Conservation (phyloP, 2,329 filamentous ascomycete species). For the Colletotrichum destructivum region DNA sequence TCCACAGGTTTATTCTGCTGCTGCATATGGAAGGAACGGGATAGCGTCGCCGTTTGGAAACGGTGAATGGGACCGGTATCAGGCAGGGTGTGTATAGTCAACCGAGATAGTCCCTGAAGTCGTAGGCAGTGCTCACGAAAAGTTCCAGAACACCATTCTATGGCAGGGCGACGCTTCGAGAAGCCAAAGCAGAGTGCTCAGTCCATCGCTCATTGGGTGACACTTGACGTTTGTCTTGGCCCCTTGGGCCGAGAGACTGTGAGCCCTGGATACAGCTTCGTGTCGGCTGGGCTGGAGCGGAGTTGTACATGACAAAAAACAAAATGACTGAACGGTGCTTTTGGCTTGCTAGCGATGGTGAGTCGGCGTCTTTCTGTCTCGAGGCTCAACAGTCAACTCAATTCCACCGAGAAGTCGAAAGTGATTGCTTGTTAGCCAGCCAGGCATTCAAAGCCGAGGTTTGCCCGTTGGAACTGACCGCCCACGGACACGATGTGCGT, state of each 20-base stretch:
- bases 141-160: background rate
- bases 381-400: conserved; percentile 26
- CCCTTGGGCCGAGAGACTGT: background rate
- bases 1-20: background rate
- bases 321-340: conserved; percentile 6
- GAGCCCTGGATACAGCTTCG: background rate
- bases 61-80: background rate
- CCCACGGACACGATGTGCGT: background rate
- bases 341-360: conserved; percentile 18
- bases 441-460: conserved; percentile 6
- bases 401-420: conserved; percentile 1
- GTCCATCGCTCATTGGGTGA: background rate
- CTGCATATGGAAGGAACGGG: background rate
- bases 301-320: background rate
- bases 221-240: background rate
- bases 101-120: background rate
- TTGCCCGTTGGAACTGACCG: conserved; percentile 9
- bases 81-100: background rate
- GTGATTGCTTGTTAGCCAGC: conserved; percentile 6
- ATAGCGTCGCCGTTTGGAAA: too few relatives aligned
- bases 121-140: background rate
- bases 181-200: background rate
- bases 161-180: background rate
- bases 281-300: background rate
- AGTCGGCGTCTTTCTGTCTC: conserved; percentile 15